Conservation (phyloP, 179 eudicot species). For the Drosera spatulata region DNA sequence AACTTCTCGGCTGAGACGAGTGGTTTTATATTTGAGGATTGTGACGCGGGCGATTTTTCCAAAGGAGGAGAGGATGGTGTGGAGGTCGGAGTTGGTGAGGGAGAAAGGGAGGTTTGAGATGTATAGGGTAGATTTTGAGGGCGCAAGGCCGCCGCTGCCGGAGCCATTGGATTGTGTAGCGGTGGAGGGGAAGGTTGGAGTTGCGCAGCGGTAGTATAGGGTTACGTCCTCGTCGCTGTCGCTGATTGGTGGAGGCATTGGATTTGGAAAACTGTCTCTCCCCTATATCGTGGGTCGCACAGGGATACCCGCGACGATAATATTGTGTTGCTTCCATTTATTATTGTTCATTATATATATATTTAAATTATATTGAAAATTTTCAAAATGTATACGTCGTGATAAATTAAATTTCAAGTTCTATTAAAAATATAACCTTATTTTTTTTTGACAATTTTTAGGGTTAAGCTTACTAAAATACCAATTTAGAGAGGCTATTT, state of each 20-base stretch:
- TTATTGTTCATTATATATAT: too few relatives aligned
- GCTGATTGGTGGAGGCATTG: constrained; percentile 7
- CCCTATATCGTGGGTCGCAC: too few relatives aligned
- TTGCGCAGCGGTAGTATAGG: constrained; percentile 67
- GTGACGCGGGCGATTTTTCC: constrained; percentile 92
- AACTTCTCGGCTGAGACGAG: constrained; percentile 78
- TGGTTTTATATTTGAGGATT: constrained; percentile 53
- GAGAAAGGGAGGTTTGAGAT: constrained; percentile 69
- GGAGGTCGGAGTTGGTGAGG: constrained; percentile 85
- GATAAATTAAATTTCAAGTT: too few relatives aligned
- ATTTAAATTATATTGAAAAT: too few relatives aligned
- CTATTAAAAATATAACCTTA: too few relatives aligned
- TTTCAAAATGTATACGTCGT: too few relatives aligned
- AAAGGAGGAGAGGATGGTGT: constrained; percentile 90
- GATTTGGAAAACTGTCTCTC: too few relatives aligned
- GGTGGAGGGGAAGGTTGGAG: constrained; percentile 21
- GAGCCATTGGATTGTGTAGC: constrained; percentile 11
- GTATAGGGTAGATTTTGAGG: constrained; percentile 92
- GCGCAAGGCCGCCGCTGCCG: constrained; percentile 73
- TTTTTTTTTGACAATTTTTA: too few relatives aligned
- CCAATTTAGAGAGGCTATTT: too few relatives aligned
- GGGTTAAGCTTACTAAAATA: too few relatives aligned
- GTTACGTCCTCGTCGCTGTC: constrained; percentile 78
- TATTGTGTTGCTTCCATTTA: too few relatives aligned
- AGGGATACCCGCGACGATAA: too few relatives aligned